These are phyloP conservation scores for Cutaneotrichosporon arboriforme DNA, from an alignment of 1,284 basidiomycete genomes.

Conservation along the genomic window DNA sequence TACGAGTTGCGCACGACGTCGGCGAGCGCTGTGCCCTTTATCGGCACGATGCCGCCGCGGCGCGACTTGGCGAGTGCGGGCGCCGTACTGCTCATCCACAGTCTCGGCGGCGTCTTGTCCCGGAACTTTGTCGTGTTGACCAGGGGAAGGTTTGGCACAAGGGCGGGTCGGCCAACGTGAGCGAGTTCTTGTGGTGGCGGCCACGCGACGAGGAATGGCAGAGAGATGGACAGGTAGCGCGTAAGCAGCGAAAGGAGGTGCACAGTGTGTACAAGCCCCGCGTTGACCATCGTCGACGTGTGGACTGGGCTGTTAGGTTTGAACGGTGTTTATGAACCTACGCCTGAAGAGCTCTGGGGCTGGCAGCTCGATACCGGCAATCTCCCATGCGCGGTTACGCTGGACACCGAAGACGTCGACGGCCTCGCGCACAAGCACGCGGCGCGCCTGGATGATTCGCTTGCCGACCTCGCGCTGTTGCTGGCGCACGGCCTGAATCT, in stretches of 20 bases:
- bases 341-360: conserved; percentile 30
- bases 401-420: conserved; percentile 36
- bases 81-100: conserved; percentile 39
- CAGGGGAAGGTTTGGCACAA: conserved; percentile 33
- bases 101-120: conserved; percentile 21
- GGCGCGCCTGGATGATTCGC: conserved; percentile 32
- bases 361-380: conserved; percentile 32
- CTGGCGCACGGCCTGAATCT: conserved; percentile 9
- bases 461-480: conserved; percentile 24
- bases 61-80: conserved; percentile 18
- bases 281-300: conserved; percentile 30
- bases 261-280: conserved; percentile 30
- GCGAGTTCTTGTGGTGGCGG: conserved; percentile 14
- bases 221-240: conserved; percentile 34
- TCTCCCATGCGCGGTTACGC: conserved; percentile 27
- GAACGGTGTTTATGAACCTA: conserved; percentile 20
- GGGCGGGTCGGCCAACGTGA: conserved; percentile 34
- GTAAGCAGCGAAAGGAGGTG: conserved; percentile 39
- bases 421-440: conserved; percentile 36
- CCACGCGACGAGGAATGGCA: conserved; percentile 30
- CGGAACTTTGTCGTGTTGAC: conserved; percentile 34
- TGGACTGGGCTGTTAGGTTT: conserved; percentile 17
- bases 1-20: conserved; percentile 14
- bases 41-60: background rate
- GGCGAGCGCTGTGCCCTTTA: conserved; percentile 7